Conservation (phyloP, 2,329 filamentous ascomycete genomes). For the Thyridium curvatum region DNA sequence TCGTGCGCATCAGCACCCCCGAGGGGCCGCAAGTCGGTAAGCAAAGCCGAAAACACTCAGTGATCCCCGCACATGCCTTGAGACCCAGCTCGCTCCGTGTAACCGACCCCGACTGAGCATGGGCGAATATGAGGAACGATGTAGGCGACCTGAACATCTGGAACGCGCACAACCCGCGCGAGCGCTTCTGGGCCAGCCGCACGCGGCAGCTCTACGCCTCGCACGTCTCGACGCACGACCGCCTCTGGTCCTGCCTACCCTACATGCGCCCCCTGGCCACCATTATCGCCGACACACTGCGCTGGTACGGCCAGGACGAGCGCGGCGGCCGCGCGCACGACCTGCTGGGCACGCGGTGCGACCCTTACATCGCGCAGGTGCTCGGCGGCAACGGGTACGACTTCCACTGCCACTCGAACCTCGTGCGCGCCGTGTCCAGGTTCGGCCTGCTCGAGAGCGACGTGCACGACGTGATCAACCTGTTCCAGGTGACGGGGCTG, state of each 20-base stretch:
- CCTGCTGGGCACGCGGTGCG: constrained; percentile 74
- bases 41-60: too few species aligned
- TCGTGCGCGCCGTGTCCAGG: constrained; percentile 64
- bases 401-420: constrained; percentile 79
- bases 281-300: constrained; percentile 61
- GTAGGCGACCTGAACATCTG: constrained; percentile 77
- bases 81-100: too few species aligned
- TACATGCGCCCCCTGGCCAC: constrained; percentile 71
- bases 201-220: constrained; percentile 74
- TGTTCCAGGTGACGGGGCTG: constrained; percentile 79
- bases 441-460: constrained; percentile 65
- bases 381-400: constrained; percentile 59
- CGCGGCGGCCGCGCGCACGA: constrained; percentile 69
- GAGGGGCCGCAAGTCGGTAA: constrained; percentile 67
- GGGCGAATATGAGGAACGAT: too few species aligned
- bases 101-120: too few species aligned
- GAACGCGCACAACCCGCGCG: constrained; percentile 69
- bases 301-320: constrained; percentile 53
- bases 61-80: too few species aligned
- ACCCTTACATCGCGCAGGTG: constrained; percentile 75
- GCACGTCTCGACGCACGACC: constrained; percentile 65
- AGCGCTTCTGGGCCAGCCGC: constrained; percentile 75
- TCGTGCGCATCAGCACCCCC: constrained; percentile 70
- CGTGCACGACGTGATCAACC: constrained; percentile 79
- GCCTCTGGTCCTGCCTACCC: constrained; percentile 72